Base-by-base conservation (phyloP, 208 protist genomes). In the Trypanosoma melophagium region DNA sequence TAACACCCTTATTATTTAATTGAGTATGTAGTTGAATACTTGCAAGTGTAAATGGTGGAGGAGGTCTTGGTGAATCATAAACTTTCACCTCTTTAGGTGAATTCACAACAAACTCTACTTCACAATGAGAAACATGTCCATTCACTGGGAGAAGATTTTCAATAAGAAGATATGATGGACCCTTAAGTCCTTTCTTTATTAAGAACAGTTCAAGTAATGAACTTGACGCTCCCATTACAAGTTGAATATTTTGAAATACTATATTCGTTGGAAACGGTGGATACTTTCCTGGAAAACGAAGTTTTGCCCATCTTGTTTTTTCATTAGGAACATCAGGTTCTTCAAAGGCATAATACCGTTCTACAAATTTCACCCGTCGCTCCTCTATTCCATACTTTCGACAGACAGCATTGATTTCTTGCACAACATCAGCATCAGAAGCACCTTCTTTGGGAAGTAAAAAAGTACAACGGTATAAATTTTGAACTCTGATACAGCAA, bases 281-380 rank as follows among this genome's bases (percentile, higher is more conserved):
- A 66, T 86, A 92, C 52, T 74, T 81, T n/a, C 79, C 87, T 0
- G 82, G 71, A 76, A 96, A 98, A 51, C 77, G 67, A 60, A 98
- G 81, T 53, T 98, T 97, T 5, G 94, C 81, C 90, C 94, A 98
- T 38, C 77, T 60, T 45, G 62, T 76, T 66, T 92, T 89, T 38
- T 96, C 91, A 21, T 73, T 78, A 14, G 88, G 92, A 45, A 98
- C 80, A 13, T 53, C 76, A 3, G 64, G 63, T 52, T 92, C 79
- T 60, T 98, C 96, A 79, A 98, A 98, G 1, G 87, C 86, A 74
- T 98, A 98, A 74, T 96, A 97, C 0, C 91, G 79, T 44, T 97
- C 79, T 28, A 95, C 89, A 76, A 94, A 87, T 66, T 98, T 97
- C 54, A 97, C 76, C 38, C 79, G 77, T 12, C 84, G 80, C 66